Evolutionary conservation across 2,329 filamentous ascomycete genomes (phyloP), one percentile per base, ranked within the genome.

Genomic region (Coniosporium tulheliwenetii): DNA sequence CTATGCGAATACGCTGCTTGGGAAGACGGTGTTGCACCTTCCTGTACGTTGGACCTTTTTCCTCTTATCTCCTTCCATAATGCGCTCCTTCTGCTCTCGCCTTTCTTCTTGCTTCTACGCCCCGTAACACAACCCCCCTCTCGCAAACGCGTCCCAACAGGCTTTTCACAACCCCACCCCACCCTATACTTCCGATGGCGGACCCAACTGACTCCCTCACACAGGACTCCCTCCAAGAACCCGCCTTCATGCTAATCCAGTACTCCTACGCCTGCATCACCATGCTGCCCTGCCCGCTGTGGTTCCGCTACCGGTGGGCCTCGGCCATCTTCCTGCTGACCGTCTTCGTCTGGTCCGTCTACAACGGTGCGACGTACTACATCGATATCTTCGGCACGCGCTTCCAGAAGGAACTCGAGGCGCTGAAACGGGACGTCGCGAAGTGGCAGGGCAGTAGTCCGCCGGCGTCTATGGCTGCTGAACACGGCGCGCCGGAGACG

Each of bases 361-460:
- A 95, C 66, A 98, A 98, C 51, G 91, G 91, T 30, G 85, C 91
- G 13, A 96, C 87, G 0, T 98, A 83, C 61, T 98, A 98, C 62
- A 96, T 98, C 54, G 91, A 98, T 52, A 85, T 96, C 1, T 98
- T 96, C 57, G 91, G 93, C 41, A 93, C 84, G 52, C 77, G 87
- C 2, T 96, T 98, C 69, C 85, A 98, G 66, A 94, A 89, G 56
- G 91, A 98, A 60, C 70, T 98, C 10, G 87, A 98, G 57, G 73
- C 80, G 40, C 73, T 98, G 64, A 87, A 82, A 62, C 76, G 76
- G 41, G 91, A 98, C 54, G 86, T 98, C 8, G 74, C 79, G 37
- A 89, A 85, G 57, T 93, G 85, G 85, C 86, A 94, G 59, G 70
- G 19, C 19, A 26, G 19, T 7, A 26, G 19, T 26, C 19, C 19